Percentiles rank a stretch among this genome's conserved stretches.
These are phyloP conservation scores for Claviceps pusilla DNA, from an alignment of 2,329 filamentous ascomycete genomes.

Conservation along the genomic window DNA sequence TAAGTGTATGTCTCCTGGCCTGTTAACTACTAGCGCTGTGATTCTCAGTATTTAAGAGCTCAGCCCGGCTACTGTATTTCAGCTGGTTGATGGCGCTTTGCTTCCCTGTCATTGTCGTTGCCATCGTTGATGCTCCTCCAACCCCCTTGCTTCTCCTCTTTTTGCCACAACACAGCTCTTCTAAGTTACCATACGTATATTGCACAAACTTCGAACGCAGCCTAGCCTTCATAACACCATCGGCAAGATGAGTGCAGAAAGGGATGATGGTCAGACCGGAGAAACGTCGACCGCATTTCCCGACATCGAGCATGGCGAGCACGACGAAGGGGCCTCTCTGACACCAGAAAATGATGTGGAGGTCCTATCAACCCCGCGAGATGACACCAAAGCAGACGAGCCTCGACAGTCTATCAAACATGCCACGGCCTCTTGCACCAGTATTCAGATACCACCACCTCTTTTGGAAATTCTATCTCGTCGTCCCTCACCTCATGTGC, in stretches of 20 bases:
- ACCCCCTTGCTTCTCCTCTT: neutral
- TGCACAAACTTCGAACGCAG: neutral
- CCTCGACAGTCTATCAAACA: neutral
- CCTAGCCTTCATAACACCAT: neutral
- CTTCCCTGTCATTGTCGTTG: neutral
- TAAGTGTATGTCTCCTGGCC: neutral
- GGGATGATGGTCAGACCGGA: neutral
- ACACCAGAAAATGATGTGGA: neutral
- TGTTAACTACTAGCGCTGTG: neutral
- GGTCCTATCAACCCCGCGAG: neutral
- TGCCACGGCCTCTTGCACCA: neutral
- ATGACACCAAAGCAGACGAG: neutral
- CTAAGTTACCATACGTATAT: neutral
- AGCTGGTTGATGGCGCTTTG: neutral
- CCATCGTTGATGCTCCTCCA: neutral
- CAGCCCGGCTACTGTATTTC: neutral
- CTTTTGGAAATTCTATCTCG: slow-evolving; percentile 1
- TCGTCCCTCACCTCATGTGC: neutral
- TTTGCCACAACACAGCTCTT: neutral
- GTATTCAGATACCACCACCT: neutral
- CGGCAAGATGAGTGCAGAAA: neutral
- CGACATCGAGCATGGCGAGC: neutral
- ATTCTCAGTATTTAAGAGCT: neutral
- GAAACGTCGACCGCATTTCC: neutral
- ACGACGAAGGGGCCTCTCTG: slow-evolving; percentile 1